Base-by-base conservation (phyloP, 2,329 filamentous ascomycete genomes). In the Dissoconium aciculare region DNA sequence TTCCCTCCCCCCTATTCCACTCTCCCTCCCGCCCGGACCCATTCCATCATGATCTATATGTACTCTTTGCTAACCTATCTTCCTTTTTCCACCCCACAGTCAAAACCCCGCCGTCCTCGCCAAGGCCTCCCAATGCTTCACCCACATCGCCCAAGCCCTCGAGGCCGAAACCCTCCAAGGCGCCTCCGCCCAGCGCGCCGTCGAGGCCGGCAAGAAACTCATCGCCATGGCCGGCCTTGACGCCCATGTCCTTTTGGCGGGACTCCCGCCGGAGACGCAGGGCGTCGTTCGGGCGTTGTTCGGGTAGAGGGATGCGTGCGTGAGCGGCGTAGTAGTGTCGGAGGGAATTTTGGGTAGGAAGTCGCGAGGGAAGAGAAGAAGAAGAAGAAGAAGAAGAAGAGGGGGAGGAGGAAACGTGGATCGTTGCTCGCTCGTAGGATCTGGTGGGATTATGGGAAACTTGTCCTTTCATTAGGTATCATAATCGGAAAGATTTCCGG, bases 111-210 rank as follows among this genome's bases (percentile, higher is more conserved):
- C 72, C 10, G 80, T 94, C 27, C 65, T 83, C 47, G 64, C 67
- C 39, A 79, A 89, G 52, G 75, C 82, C 5, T 71, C 71, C 42
- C 83, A 84, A 54, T 69, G 85, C 36, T 95, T 98, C 52, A 71
- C 78, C 15, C 78, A 74, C 47, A 80, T 95, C 33, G 82, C 77
- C 15, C 78, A 91, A 54, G 87, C 85, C 12, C 72, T 98, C 10
- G 87, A 94, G 51, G 78, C 82, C 4, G 83, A 93, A 51, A 87
- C 85, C 11, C 64, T 98, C 24, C 80, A 85, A 50, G 85, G 85
- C 12, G 74, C 84, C 50, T 84, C 79, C 12, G 82, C 81, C 15
- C 70, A 65, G 38, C 74, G 78, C 38, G 78, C 93, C 34, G 80
- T 83, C 17, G 64, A 64, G 26, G 75, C 82, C 2, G 80, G 80